Evolutionary conservation across 805 yeast species (phyloP), one percentile per base, ranked within the genome.

Genomic region (Zygotorulaspora florentina): DNA sequence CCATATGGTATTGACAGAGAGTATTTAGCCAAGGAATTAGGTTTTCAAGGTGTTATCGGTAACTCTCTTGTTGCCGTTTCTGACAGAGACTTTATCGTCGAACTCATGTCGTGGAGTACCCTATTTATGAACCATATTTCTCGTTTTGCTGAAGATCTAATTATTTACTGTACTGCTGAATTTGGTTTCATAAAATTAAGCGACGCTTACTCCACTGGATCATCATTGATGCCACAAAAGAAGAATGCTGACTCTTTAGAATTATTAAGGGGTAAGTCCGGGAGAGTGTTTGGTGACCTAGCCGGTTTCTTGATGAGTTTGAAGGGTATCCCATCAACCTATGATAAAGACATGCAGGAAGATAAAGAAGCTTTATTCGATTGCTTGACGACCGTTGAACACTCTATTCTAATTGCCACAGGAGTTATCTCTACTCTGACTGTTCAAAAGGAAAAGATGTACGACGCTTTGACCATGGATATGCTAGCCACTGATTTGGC

Each of bases 401-500:
- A 93, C 70, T 93, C 98, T 1, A 77, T 90, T 39, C 75, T 87
- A 54, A 93, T 93, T 62, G 95, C 98, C 27, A 90, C 97, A 1
- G 99, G 99, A 54, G 98, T 93, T 6, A 75, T 93, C 39, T 88
- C 97, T 2, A 93, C 99, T 1, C 75, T 93, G 58, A 62, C 66
- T 35, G 86, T 90, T 55, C 76, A 85, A 57, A 75, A 77, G 52
- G 84, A 78, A 43, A 81, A 75, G 56, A 93, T 93, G 99, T 77
- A 75, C 57, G 81, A 76, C 36, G 91, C 98, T 0, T 77, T 93
- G 59, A 90, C 98, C 25, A 91, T 91, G 96, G 99, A 93, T 69
- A 93, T 93, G 99, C 78, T 93, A 58, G 99, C 99, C 16, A 93
- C 99, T 27, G 99, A 93, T 66, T 77, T 93, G 57, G 99, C 99